These are phyloP conservation scores for Tylopilus sp. DNA, from an alignment of 1,284 basidiomycete species.

Conservation along the genomic window DNA sequence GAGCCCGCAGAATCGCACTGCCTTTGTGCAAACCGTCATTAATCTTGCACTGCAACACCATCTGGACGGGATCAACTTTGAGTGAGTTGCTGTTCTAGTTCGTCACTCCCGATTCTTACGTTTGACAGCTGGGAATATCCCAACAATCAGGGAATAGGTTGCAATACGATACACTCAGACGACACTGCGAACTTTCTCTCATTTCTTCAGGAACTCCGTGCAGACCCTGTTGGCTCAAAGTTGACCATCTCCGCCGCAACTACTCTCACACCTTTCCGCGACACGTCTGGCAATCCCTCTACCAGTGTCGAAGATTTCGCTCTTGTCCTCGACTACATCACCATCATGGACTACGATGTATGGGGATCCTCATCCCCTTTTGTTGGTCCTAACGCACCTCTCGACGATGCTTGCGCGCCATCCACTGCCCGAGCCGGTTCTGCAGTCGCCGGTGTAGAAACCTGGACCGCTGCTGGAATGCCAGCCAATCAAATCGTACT, in stretches of 20 bases:
- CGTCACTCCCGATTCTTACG: constrained; percentile 2
- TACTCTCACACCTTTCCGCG: constrained; percentile 52
- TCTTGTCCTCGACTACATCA: constrained; percentile 54
- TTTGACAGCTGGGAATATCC: constrained; percentile 50
- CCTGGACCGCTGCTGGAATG: constrained; percentile 62
- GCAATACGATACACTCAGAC: constrained; percentile 39
- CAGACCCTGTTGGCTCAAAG: constrained; percentile 35
- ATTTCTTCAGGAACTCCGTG: constrained; percentile 48
- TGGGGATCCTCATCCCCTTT: constrained; percentile 49
- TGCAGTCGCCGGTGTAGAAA: constrained; percentile 54
- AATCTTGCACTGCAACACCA: constrained; percentile 54
- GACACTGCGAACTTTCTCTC: constrained; percentile 45
- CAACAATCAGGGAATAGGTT: constrained; percentile 39
- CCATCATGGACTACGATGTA: constrained; percentile 73
- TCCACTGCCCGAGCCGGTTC: constrained; percentile 55
- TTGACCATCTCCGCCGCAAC: constrained; percentile 58
- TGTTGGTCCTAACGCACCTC: constrained; percentile 66
- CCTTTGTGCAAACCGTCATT: constrained; percentile 64
- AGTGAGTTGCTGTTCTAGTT: constrained; percentile 15
- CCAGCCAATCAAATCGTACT: constrained; percentile 60
- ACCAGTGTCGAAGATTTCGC: constrained; percentile 46
- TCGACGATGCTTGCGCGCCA: constrained; percentile 55
- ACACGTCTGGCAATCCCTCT: constrained; percentile 47
- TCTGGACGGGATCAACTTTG: constrained; percentile 28
- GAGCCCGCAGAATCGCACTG: constrained; percentile 51